These are phyloP conservation scores for Xylaria nigripes DNA, from an alignment of 495 filamentous ascomycete genomes.

Conservation along the genomic window DNA sequence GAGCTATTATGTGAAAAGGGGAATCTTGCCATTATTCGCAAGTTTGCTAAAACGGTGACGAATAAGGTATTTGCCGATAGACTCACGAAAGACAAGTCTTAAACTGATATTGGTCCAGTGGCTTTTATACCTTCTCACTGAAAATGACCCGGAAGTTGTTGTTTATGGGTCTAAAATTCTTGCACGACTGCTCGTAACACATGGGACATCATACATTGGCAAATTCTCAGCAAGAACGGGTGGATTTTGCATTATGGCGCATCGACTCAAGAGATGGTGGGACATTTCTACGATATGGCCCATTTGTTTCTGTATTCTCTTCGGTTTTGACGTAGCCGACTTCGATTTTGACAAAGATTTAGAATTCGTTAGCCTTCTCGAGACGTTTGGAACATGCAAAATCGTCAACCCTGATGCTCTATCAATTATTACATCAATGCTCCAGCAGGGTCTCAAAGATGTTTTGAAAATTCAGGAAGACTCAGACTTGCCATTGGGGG, in stretches of 20 bases:
- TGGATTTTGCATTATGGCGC: constrained; percentile 75
- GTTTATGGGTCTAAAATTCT: constrained; percentile 77
- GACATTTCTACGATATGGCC: constrained; percentile 77
- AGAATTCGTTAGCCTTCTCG: constrained; percentile 61
- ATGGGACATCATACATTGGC: constrained; percentile 68
- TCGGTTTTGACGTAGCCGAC: constrained; percentile 69
- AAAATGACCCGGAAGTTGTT: constrained; percentile 76
- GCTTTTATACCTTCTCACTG: constrained; percentile 87
- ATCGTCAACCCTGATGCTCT: constrained; percentile 73
- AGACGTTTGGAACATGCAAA: constrained; percentile 57
- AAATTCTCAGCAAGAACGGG: constrained; percentile 81
- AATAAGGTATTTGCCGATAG: constrained; percentile 64
- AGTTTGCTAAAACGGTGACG: constrained; percentile 90
- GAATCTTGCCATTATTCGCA: constrained; percentile 60
- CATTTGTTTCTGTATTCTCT: constrained; percentile 81
- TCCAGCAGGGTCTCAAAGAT: constrained; percentile 69
- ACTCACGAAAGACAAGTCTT: constrained; percentile 14
- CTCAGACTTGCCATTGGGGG: constrained; percentile 42
- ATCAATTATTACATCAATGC: constrained; percentile 75
- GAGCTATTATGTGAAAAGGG: constrained; percentile 67
- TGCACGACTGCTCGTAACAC: constrained; percentile 71
- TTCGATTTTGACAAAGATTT: constrained; percentile 67
- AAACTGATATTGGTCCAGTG: constrained; percentile 56
- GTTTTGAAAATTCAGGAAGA: constrained; percentile 55
- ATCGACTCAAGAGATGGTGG: constrained; percentile 83